Evolutionary conservation across 2,329 filamentous ascomycete genomes (phyloP).

Genomic region (Xylaria sp.): DNA sequence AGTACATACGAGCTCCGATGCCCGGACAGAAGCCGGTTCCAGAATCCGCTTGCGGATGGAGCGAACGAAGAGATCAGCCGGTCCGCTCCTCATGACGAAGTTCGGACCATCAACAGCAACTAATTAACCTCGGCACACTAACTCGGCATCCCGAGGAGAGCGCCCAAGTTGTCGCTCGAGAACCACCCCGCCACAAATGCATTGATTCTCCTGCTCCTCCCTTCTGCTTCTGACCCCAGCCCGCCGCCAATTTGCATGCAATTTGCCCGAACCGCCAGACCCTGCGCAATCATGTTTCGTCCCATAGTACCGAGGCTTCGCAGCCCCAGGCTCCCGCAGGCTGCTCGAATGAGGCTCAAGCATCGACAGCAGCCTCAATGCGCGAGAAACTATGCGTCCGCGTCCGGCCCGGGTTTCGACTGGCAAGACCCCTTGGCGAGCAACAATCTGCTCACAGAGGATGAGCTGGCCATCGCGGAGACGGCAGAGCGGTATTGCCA

Average conservation of each 20-base stretch:
- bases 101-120: conserved; percentile 4
- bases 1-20: conserved; percentile 16
- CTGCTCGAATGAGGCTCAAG: conserved; percentile 34
- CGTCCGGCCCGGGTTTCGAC: conserved; percentile 69
- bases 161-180: neutral
- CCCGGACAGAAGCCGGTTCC: conserved; percentile 8
- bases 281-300: conserved; percentile 44
- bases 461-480: conserved; percentile 89
- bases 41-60: neutral
- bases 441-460: conserved; percentile 83
- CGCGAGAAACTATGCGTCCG: conserved; percentile 47
- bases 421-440: conserved; percentile 90
- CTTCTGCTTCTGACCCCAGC: neutral
- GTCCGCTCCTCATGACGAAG: neutral
- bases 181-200: neutral
- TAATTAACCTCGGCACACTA: conserved; percentile 6
- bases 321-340: conserved; percentile 31
- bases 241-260: neutral
- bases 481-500: conserved; percentile 95
- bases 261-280: neutral
- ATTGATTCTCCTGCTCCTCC: neutral
- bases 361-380: conserved; percentile 27
- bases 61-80: neutral
- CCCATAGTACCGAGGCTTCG: conserved; percentile 41
- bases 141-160: conserved; percentile 19